Percentiles rank a stretch among this genome's conserved stretches.
These are phyloP conservation scores for Podila horticola DNA, from an alignment of 192 early-diverging fungal species.

Conservation along the genomic window DNA sequence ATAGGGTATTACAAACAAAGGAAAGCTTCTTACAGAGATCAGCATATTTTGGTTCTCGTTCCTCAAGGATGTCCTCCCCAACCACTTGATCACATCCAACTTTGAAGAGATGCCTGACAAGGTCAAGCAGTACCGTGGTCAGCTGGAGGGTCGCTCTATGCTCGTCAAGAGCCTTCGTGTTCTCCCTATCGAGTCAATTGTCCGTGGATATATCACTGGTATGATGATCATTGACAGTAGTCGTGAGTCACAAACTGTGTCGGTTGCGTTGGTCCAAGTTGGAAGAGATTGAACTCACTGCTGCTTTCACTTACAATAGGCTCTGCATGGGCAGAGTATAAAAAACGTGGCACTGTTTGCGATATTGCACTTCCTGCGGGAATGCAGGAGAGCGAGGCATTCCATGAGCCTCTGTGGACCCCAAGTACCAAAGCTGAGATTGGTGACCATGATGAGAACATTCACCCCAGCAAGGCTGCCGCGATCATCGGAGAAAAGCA, in stretches of 20 bases:
- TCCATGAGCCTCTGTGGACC: constrained; percentile 89
- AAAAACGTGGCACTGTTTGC: constrained; percentile 92
- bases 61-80: constrained; percentile 89
- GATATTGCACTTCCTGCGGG: constrained; percentile 86
- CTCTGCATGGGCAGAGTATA: constrained; percentile 96
- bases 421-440: constrained; percentile 99
- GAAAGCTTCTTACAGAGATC: constrained; percentile 96
- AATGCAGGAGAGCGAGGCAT: constrained; percentile 86
- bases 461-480: constrained; percentile 90
- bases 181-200: constrained; percentile 97
- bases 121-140: constrained; percentile 89
- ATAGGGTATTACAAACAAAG: constrained; percentile 94
- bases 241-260: neutral
- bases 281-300: neutral
- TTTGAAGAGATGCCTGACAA: constrained; percentile 90
- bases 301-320: constrained; percentile 52
- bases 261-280: neutral
- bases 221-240: neutral
- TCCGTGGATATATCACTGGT: constrained; percentile 97
- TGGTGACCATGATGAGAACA: constrained; percentile 98
- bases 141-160: constrained; percentile 90
- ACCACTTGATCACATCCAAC: constrained; percentile 95
- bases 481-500: constrained; percentile 86
- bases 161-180: constrained; percentile 93
- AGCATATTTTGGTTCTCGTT: constrained; percentile 96